These are phyloP conservation scores for Stropharia rugosoannulata DNA, from an alignment of 768 basidiomycete genomes.

Conservation along the genomic window DNA sequence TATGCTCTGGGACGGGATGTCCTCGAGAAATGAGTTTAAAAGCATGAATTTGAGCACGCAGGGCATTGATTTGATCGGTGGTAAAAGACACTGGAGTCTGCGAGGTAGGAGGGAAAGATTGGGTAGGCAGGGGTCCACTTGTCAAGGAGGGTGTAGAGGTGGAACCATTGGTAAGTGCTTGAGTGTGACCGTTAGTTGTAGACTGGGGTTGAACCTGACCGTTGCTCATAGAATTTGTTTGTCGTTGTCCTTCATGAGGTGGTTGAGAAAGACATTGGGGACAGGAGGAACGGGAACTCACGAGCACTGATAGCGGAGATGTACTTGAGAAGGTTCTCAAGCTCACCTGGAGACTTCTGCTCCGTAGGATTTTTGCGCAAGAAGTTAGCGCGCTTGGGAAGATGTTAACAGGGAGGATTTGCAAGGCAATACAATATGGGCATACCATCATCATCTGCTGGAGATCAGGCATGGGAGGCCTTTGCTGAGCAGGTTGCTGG, in stretches of 20 bases:
- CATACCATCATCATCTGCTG: conserved; percentile 44
- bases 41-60: conserved; percentile 83
- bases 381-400: conserved; percentile 43
- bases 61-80: conserved; percentile 66
- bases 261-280: conserved; percentile 2
- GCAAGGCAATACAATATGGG: conserved; percentile 2
- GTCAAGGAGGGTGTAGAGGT: conserved; percentile 40
- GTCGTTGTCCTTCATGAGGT: conserved; percentile 23
- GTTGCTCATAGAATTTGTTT: conserved; percentile 30
- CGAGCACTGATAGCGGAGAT: conserved; percentile 41
- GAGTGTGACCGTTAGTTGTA: conserved; percentile 50
- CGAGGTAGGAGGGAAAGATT: conserved; percentile 51
- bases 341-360: conserved; percentile 45
- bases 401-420: conserved; percentile 11
- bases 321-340: conserved; percentile 46
- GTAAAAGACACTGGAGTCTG: conserved; percentile 81
- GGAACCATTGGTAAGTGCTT: conserved; percentile 40
- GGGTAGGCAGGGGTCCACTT: conserved; percentile 49
- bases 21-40: conserved; percentile 72
- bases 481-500: conserved; percentile 32
- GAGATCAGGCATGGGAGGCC: conserved; percentile 34
- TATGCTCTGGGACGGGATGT: conserved; percentile 61
- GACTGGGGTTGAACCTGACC: conserved; percentile 29
- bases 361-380: conserved; percentile 51
- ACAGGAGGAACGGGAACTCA: conserved; percentile 19